These are phyloP conservation scores for Thermoascus crustaceus DNA, from an alignment of 2,329 filamentous ascomycete genomes.

Conservation along the genomic window DNA sequence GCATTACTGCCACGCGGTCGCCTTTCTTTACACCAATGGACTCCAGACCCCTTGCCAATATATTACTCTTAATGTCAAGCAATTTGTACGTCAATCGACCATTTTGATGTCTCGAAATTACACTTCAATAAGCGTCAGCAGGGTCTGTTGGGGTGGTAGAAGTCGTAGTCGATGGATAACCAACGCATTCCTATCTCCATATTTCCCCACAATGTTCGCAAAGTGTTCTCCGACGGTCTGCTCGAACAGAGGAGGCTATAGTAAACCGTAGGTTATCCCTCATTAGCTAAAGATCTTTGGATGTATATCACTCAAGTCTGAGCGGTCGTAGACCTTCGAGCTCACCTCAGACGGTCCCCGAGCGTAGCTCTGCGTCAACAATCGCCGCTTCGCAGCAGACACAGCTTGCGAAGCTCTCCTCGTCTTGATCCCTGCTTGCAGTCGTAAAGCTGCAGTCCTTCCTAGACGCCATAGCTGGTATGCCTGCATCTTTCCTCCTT, in stretches of 20 bases:
- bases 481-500: neutral
- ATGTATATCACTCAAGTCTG: neutral
- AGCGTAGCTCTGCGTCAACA: constrained; percentile 23
- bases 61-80: constrained; percentile 69
- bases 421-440: constrained; percentile 1
- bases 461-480: neutral
- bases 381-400: constrained; percentile 8
- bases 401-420: neutral
- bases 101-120: constrained; percentile 55
- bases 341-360: constrained; percentile 23
- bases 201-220: constrained; percentile 31
- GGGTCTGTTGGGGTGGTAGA: neutral
- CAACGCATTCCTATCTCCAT: constrained; percentile 46
- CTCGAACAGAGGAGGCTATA: constrained; percentile 39
- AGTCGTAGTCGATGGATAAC: constrained; percentile 13
- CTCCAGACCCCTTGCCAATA: constrained; percentile 61
- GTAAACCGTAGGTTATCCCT: neutral
- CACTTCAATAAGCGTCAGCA: constrained; percentile 27
- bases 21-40: constrained; percentile 69
- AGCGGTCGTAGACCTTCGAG: neutral
- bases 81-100: constrained; percentile 61
- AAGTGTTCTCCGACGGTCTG: constrained; percentile 42
- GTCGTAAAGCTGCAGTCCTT: constrained; percentile 3
- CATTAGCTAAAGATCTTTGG: too few species aligned
- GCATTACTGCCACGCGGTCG: constrained; percentile 73